Evolutionary conservation across 495 filamentous ascomycete genomes (phyloP).

Genomic region (Lentithecium fluviatile): DNA sequence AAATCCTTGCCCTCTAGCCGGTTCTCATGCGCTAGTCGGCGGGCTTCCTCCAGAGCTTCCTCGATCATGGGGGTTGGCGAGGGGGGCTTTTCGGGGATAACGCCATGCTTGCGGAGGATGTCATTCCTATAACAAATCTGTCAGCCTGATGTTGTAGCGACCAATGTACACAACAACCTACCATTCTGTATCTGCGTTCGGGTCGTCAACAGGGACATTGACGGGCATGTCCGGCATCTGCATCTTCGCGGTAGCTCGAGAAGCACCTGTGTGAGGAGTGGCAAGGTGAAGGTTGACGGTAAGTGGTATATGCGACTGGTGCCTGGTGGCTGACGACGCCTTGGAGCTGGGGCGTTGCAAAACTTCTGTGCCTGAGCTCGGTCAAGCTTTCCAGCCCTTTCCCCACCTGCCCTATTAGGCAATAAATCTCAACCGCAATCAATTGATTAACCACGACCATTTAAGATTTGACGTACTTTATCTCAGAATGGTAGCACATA

Average conservation of each 20-base stretch:
- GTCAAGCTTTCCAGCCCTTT: too few relatives aligned
- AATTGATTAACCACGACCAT: too few relatives aligned
- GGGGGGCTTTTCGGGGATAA: slow-evolving; percentile 94
- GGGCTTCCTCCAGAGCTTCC: slow-evolving; percentile 85
- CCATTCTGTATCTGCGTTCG: slow-evolving; percentile 98
- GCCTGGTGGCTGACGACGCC: too few relatives aligned
- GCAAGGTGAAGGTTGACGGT: background rate
- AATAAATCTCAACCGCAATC: too few relatives aligned
- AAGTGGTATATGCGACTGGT: too few relatives aligned
- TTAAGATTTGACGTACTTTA: too few relatives aligned
- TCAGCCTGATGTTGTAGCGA: slow-evolving; percentile 10
- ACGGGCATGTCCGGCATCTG: slow-evolving; percentile 56
- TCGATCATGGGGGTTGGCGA: slow-evolving; percentile 92
- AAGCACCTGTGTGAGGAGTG: background rate
- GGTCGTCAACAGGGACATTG: slow-evolving; percentile 89
- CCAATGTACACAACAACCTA: slow-evolving; percentile 40
- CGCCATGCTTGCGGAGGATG: slow-evolving; percentile 91
- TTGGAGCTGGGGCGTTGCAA: too few relatives aligned
- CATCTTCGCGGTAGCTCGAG: slow-evolving; percentile 10
- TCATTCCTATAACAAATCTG: slow-evolving; percentile 82
- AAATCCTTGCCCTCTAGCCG: slow-evolving; percentile 89
- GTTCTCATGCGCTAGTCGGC: slow-evolving; percentile 79
- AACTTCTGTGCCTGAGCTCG: too few relatives aligned
- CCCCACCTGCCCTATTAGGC: too few relatives aligned
- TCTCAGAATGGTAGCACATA: too few relatives aligned